Evolutionary conservation across 2,329 filamentous ascomycete genomes (phyloP).

Genomic region (Fusarium staphyleae): DNA sequence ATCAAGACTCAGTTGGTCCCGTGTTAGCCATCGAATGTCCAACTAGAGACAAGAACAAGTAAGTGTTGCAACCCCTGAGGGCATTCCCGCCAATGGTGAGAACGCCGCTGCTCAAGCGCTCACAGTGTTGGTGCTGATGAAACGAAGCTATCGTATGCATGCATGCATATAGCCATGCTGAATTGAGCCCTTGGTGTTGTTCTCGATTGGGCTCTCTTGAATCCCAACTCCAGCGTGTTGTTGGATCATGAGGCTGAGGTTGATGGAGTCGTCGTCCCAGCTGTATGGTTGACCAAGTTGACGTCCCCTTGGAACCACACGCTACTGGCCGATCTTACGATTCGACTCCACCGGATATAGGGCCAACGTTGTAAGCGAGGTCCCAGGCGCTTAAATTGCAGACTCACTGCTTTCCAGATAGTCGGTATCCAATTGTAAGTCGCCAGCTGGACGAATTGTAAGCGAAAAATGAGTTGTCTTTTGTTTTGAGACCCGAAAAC

Average conservation of each 20-base stretch:
- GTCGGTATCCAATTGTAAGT: not conserved
- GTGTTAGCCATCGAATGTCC: no score
- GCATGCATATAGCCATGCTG: not conserved
- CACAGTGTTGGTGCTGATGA: not conserved
- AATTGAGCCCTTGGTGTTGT: not conserved
- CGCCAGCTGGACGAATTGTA: not conserved
- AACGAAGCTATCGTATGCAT: not conserved
- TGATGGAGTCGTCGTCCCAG: not conserved
- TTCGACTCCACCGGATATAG: constrained; percentile 3
- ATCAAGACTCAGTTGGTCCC: no score
- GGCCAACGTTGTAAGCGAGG: not conserved
- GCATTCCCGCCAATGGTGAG: constrained; percentile 1
- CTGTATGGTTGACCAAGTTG: constrained; percentile 1
- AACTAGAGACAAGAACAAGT: no score
- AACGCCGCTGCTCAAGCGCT: not conserved
- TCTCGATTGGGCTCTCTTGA: not conserved
- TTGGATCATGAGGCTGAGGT: not conserved
- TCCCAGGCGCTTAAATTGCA: constrained; percentile 6
- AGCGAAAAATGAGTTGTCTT: not conserved
- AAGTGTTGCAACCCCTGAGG: no score
- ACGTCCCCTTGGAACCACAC: not conserved
- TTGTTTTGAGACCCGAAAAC: not conserved
- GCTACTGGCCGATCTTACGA: not conserved
- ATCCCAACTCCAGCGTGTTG: not conserved
- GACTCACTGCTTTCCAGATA: not conserved